Evolutionary conservation across 108 stramenopile species (phyloP).

Genomic region (Nannochloropsis salina): DNA sequence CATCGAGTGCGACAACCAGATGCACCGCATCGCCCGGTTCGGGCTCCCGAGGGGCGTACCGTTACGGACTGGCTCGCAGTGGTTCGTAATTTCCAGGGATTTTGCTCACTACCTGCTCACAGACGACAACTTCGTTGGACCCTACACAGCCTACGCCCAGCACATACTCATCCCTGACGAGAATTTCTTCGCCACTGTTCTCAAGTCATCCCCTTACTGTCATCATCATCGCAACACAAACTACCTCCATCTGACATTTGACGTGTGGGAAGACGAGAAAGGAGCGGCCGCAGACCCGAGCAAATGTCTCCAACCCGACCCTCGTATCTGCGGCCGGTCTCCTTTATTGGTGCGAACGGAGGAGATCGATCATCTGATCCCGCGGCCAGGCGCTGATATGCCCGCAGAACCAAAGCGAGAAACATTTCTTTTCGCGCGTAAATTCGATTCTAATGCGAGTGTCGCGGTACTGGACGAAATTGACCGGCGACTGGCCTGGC

Average conservation of each 20-base stretch:
- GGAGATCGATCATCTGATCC: neutral
- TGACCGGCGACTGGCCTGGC: neutral
- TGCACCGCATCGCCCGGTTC: constrained; percentile 81
- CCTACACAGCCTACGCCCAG: constrained; percentile 68
- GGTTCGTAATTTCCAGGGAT: constrained; percentile 83
- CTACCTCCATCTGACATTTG: constrained; percentile 80
- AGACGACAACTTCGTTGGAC: constrained; percentile 60
- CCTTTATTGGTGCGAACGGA: constrained; percentile 45
- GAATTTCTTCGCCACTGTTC: constrained; percentile 82
- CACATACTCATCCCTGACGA: constrained; percentile 90
- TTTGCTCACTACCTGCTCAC: constrained; percentile 70
- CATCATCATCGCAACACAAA: constrained; percentile 76
- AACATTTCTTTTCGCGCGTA: neutral
- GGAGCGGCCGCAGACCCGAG: constrained; percentile 60
- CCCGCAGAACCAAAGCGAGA: neutral
- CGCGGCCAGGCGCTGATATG: neutral
- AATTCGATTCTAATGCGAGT: neutral
- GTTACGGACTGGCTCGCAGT: constrained; percentile 75
- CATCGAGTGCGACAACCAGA: constrained; percentile 85
- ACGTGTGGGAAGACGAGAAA: constrained; percentile 78
- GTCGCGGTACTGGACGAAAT: neutral
- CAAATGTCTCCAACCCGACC: constrained; percentile 78
- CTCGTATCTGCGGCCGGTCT: constrained; percentile 76
- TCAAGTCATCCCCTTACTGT: constrained; percentile 79
- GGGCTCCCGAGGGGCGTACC: constrained; percentile 59